Percentiles rank a stretch among this genome's conserved stretches.
Evolutionary conservation across 106 monocot genomes (phyloP).

Genomic region (Xerophyta viscosa): DNA sequence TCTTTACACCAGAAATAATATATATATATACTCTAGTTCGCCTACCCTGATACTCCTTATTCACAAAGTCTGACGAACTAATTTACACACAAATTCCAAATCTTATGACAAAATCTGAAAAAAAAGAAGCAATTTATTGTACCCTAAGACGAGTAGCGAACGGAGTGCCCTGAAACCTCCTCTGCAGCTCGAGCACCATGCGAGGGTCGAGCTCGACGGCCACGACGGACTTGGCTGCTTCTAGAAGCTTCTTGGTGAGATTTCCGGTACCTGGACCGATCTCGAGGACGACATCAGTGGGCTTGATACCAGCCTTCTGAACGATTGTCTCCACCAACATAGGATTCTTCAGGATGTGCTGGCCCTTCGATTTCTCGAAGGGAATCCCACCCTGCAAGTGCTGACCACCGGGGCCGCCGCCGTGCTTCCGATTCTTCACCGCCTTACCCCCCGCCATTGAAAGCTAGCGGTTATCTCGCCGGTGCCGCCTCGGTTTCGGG

Average conservation of each 20-base stretch:
- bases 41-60: no score
- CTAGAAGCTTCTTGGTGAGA: slow-evolving; percentile 91
- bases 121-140: background rate
- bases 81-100: background rate
- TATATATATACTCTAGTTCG: no score
- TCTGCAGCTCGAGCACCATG: slow-evolving; percentile 90
- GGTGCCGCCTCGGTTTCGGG: no score
- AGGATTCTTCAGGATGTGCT: slow-evolving; percentile 93
- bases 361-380: slow-evolving; percentile 94
- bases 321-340: slow-evolving; percentile 81
- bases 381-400: slow-evolving; percentile 65
- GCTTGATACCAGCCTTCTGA: slow-evolving; percentile 80
- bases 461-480: no score
- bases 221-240: slow-evolving; percentile 76
- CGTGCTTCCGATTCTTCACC: slow-evolving; percentile 41
- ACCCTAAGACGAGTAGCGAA: slow-evolving; percentile 62
- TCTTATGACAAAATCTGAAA: background rate
- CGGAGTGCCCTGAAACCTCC: slow-evolving; percentile 75
- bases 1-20: no score
- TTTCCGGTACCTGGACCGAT: slow-evolving; percentile 94
- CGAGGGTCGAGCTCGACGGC: slow-evolving; percentile 86
- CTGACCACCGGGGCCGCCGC: background rate
- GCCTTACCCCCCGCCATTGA: slow-evolving; percentile 95
- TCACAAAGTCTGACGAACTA: no score
- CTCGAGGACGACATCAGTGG: slow-evolving; percentile 93